phyloP scores from a whole-genome alignment of 805 yeast species.

The Metschnikowia orientalis region DNA sequence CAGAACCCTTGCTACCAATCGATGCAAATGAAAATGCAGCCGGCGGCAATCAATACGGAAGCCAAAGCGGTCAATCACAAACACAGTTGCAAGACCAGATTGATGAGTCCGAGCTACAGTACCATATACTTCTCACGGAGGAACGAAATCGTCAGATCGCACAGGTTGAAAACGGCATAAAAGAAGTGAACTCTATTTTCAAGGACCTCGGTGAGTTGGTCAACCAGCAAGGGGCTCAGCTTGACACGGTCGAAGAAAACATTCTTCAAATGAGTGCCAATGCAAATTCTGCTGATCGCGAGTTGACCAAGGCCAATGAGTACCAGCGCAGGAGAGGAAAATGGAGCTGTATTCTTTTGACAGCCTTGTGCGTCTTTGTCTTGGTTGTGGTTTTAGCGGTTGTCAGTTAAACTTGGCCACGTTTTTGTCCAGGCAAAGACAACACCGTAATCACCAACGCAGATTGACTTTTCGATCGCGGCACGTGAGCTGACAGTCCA shows the following conservation, averaged over 20 bases:
- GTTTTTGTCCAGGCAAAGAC: too few species aligned
- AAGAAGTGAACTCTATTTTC: constrained; percentile 81
- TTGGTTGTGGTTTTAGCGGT: constrained; percentile 56
- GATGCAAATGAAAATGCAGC: too few species aligned
- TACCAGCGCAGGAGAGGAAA: constrained; percentile 66
- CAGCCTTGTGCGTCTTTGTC: constrained; percentile 54
- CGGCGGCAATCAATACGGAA: constrained; percentile 15
- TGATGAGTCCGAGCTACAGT: constrained; percentile 50
- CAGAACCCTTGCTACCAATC: constrained; percentile 10
- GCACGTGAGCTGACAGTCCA: too few species aligned
- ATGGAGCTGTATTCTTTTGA: constrained; percentile 67
- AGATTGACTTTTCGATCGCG: too few species aligned
- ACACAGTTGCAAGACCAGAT: constrained; percentile 36
- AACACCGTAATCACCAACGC: too few species aligned
- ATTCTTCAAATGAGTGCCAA: constrained; percentile 58
- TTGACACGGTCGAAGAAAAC: constrained; percentile 82
- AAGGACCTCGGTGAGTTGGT: constrained; percentile 76
- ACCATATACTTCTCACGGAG: constrained; percentile 59
- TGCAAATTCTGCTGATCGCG: constrained; percentile 65
- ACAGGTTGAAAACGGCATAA: constrained; percentile 71
- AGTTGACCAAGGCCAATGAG: constrained; percentile 68
- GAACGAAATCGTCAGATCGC: constrained; percentile 72
- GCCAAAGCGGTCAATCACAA: constrained; percentile 22
- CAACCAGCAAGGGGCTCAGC: constrained; percentile 77
- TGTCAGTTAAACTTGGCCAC: constrained; percentile 39